Percentiles rank a stretch among this genome's conserved stretches.
These are phyloP conservation scores for Globisporangium cylindrosporum DNA, from an alignment of 352 stramenopile genomes.

Conservation along the genomic window DNA sequence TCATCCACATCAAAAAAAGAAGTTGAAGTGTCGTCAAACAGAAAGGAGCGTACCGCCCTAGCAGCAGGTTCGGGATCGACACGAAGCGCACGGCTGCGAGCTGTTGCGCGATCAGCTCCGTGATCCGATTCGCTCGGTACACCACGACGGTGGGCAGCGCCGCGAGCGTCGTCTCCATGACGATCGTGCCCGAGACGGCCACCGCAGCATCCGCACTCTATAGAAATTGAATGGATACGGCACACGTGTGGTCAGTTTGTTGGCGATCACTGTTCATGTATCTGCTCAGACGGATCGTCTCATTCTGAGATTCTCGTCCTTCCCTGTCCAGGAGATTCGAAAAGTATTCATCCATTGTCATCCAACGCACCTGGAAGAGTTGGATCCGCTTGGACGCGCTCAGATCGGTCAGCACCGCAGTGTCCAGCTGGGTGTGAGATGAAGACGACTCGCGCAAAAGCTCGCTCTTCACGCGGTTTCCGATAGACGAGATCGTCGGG, in stretches of 20 bases:
- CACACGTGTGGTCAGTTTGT: background rate
- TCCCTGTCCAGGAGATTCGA: background rate
- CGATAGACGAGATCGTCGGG: slow-evolving; percentile 46
- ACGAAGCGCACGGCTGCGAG: slow-evolving; percentile 67
- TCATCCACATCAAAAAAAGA: background rate
- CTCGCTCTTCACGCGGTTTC: slow-evolving; percentile 23
- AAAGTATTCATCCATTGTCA: background rate
- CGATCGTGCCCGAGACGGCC: slow-evolving; percentile 69
- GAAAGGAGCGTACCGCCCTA: slow-evolving; percentile 34
- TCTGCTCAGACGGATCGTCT: background rate
- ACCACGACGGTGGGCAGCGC: slow-evolving; percentile 62
- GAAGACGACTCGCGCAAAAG: slow-evolving; percentile 9
- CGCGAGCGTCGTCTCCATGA: slow-evolving; percentile 58
- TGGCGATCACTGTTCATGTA: background rate
- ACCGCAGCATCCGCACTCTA: slow-evolving; percentile 49
- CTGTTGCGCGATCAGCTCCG: slow-evolving; percentile 45
- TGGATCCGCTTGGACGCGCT: slow-evolving; percentile 17
- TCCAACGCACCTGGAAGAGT: slow-evolving; percentile 30
- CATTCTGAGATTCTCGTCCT: background rate
- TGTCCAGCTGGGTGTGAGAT: slow-evolving; percentile 2
- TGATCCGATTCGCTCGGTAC: slow-evolving; percentile 65
- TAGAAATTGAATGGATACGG: background rate
- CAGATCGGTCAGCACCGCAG: slow-evolving; percentile 25
- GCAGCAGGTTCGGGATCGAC: slow-evolving; percentile 71
- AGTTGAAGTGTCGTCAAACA: background rate